A percentile compares a stretch with the other conserved stretches of the same genome.
Conservation (phyloP, 768 basidiomycete species). For the Auricularia auricula-judae region DNA sequence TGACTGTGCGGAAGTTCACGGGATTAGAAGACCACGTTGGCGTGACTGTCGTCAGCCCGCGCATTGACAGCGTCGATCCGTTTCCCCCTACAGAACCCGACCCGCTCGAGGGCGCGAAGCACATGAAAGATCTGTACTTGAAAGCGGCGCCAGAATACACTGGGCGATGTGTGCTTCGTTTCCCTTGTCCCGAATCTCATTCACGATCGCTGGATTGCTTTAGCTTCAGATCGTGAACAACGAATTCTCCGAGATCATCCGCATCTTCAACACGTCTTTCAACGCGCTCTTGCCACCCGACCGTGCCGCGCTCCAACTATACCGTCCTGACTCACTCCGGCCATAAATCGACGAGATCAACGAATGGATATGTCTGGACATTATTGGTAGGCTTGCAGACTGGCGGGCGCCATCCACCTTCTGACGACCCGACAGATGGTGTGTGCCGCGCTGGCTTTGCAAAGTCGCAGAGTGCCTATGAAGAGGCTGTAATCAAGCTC, state of each 20-base stretch:
- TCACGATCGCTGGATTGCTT: neutral
- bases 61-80: conserved; percentile 56
- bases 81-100: conserved; percentile 72
- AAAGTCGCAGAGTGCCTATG: conserved; percentile 68
- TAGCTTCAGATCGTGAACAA: conserved; percentile 90
- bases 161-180: conserved; percentile 44
- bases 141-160: conserved; percentile 58
- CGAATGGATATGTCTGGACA: conserved; percentile 73
- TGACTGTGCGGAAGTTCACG: conserved; percentile 80
- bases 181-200: neutral
- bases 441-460: conserved; percentile 91
- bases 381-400: conserved; percentile 51
- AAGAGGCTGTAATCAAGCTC: conserved; percentile 58
- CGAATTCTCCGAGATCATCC: conserved; percentile 90
- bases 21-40: conserved; percentile 80
- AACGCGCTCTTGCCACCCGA: conserved; percentile 50
- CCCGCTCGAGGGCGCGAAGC: conserved; percentile 52
- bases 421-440: conserved; percentile 38
- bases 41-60: conserved; percentile 74
- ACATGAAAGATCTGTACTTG: conserved; percentile 81
- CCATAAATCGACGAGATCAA: conserved; percentile 77
- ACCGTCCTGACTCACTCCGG: conserved; percentile 54
- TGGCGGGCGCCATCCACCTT: neutral
- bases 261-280: conserved; percentile 83
- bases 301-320: conserved; percentile 48